These are phyloP conservation scores for Raddia guianensis DNA, from an alignment of 176 grass and related monocot species.

Conservation along the genomic window DNA sequence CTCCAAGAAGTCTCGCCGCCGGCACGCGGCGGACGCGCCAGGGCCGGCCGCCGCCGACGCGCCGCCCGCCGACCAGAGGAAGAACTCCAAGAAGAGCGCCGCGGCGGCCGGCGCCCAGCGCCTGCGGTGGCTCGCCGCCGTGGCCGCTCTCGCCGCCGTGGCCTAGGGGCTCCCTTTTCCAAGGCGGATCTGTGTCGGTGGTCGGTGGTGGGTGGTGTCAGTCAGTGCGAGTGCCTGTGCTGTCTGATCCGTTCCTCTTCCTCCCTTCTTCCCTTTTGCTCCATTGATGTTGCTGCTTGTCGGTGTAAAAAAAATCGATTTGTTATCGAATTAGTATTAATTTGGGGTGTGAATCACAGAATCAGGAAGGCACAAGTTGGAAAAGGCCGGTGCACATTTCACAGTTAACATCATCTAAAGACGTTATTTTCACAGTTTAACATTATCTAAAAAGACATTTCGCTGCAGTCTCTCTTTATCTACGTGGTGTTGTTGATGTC, in stretches of 20 bases:
- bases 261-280: conserved; percentile 31
- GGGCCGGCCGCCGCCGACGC: conserved; percentile 41
- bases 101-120: conserved; percentile 15
- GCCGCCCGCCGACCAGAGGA: conserved; percentile 53
- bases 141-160: conserved; percentile 23
- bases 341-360: not conserved
- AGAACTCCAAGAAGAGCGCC: conserved; percentile 47
- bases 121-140: conserved; percentile 38
- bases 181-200: conserved; percentile 29
- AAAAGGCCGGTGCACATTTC: not conserved
- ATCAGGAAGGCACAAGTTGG: not conserved
- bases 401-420: too few species aligned
- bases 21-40: conserved; percentile 58
- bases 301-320: not conserved
- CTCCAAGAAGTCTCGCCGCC: conserved; percentile 32
- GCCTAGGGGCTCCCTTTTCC: conserved; percentile 30
- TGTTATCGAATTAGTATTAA: not conserved
- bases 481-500: not conserved
- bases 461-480: not conserved
- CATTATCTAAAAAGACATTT: too few species aligned
- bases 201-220: not conserved
- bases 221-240: not conserved
- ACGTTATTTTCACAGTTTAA: too few species aligned
- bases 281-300: conserved; percentile 22
- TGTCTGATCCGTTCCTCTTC: conserved; percentile 29